Conservation (phyloP, 768 basidiomycete genomes). For the Mycena rebaudengoi region DNA sequence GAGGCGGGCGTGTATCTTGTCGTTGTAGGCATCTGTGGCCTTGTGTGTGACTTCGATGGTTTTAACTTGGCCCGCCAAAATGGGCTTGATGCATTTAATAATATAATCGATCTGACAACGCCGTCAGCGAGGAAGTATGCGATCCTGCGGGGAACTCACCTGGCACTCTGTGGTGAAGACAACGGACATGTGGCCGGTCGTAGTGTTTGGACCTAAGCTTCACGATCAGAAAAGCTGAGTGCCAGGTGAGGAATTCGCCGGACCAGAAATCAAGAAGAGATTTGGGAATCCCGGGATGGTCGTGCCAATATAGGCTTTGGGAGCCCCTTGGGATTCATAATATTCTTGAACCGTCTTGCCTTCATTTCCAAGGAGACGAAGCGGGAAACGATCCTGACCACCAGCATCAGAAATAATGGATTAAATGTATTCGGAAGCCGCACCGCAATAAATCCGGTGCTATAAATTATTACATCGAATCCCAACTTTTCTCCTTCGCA, state of each 20-base stretch:
- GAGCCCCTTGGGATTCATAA: constrained; percentile 55
- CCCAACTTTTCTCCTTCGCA: constrained; percentile 53
- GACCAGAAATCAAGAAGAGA: constrained; percentile 57
- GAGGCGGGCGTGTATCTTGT: constrained; percentile 58
- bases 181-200: constrained; percentile 65
- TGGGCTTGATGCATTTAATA: constrained; percentile 59
- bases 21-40: constrained; percentile 59
- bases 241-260: neutral
- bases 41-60: constrained; percentile 59
- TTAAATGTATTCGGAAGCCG: neutral
- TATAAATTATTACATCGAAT: constrained; percentile 66
- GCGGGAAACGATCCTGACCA: constrained; percentile 45
- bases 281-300: constrained; percentile 67
- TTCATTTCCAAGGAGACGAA: constrained; percentile 52
- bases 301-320: constrained; percentile 62
- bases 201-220: constrained; percentile 64
- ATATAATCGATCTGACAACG: constrained; percentile 56
- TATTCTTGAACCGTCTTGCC: constrained; percentile 54
- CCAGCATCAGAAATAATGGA: neutral
- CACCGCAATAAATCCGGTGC: constrained; percentile 62
- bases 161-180: constrained; percentile 65
- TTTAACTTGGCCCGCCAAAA: constrained; percentile 56
- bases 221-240: constrained; percentile 2
- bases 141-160: constrained; percentile 38
- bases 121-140: constrained; percentile 20